Percentiles rank a stretch among this genome's conserved stretches.
phyloP scores from a whole-genome alignment of 2,329 filamentous ascomycete species.

The Colletotrichum camelliae region DNA sequence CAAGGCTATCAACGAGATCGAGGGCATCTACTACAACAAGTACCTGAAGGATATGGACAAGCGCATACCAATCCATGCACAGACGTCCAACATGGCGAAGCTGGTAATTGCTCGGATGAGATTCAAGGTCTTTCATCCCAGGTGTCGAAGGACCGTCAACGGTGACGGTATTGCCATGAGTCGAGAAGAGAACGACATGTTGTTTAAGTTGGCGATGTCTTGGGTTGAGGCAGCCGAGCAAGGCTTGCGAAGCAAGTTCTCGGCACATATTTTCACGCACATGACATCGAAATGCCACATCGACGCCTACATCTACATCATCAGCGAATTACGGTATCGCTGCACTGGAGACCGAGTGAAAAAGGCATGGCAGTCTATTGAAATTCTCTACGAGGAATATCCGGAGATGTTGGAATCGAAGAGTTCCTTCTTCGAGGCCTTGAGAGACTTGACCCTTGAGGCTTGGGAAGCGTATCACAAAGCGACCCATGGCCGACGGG shows the following conservation, averaged over 20 bases:
- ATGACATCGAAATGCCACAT: constrained; percentile 29
- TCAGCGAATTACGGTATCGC: constrained; percentile 32
- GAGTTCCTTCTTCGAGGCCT: background rate
- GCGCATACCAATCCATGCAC: constrained; percentile 31
- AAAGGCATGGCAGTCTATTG: constrained; percentile 31
- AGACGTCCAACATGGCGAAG: constrained; percentile 26
- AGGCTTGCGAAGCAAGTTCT: constrained; percentile 30
- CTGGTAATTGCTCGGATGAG: constrained; percentile 31
- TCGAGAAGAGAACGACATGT: constrained; percentile 25
- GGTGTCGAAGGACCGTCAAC: background rate
- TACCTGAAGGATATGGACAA: constrained; percentile 27
- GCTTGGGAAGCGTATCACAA: background rate
- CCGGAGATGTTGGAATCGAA: constrained; percentile 11
- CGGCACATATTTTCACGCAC: constrained; percentile 32
- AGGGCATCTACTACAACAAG: constrained; percentile 27
- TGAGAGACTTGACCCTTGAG: background rate
- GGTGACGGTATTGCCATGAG: constrained; percentile 20
- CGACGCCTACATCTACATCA: constrained; percentile 35
- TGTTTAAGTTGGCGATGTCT: constrained; percentile 28
- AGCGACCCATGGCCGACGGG: background rate
- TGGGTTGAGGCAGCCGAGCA: constrained; percentile 29
- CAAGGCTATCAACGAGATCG: constrained; percentile 30
- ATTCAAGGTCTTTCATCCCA: constrained; percentile 33
- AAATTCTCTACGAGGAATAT: constrained; percentile 28
- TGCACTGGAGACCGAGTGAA: constrained; percentile 20